phyloP scores from a whole-genome alignment of 2,329 filamentous ascomycete genomes.

The Colletotrichum endophyticum region DNA sequence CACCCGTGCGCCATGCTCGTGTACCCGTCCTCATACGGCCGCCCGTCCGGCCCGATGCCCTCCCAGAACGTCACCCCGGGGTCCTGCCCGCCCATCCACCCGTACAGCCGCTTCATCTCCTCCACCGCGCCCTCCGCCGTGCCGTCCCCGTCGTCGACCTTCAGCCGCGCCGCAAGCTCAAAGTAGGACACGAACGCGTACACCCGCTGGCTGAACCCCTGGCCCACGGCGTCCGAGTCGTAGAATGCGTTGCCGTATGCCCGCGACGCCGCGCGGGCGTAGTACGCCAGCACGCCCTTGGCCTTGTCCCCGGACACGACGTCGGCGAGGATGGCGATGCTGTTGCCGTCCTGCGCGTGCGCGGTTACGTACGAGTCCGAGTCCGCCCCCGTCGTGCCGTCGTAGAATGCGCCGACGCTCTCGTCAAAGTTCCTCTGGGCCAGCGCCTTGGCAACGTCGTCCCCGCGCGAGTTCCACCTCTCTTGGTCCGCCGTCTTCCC shows the following conservation, averaged over 20 bases:
- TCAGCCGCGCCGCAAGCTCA: constrained; percentile 55
- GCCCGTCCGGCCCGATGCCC: constrained; percentile 48
- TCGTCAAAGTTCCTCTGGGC: constrained; percentile 45
- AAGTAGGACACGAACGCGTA: constrained; percentile 60
- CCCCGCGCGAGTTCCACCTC: constrained; percentile 44
- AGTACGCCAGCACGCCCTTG: constrained; percentile 42
- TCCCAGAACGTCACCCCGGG: constrained; percentile 56
- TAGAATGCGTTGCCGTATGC: constrained; percentile 58
- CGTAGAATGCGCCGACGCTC: constrained; percentile 47
- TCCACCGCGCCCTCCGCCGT: constrained; percentile 43
- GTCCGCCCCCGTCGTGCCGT: constrained; percentile 34
- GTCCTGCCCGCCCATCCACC: constrained; percentile 53
- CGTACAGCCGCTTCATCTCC: constrained; percentile 50
- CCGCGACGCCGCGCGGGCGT: constrained; percentile 36
- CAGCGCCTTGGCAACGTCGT: constrained; percentile 37
- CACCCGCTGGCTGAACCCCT: constrained; percentile 47
- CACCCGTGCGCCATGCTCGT: constrained; percentile 57
- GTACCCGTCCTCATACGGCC: constrained; percentile 48
- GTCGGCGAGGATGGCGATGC: constrained; percentile 46
- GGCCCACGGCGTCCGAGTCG: constrained; percentile 44
- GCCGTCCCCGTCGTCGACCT: constrained; percentile 22
- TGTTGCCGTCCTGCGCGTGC: constrained; percentile 58
- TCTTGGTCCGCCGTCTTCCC: constrained; percentile 34
- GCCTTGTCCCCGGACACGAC: constrained; percentile 34
- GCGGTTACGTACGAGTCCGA: constrained; percentile 32